Evolutionary conservation across 441 rosid genomes (phyloP).

Genomic region (Croton setiger): DNA sequence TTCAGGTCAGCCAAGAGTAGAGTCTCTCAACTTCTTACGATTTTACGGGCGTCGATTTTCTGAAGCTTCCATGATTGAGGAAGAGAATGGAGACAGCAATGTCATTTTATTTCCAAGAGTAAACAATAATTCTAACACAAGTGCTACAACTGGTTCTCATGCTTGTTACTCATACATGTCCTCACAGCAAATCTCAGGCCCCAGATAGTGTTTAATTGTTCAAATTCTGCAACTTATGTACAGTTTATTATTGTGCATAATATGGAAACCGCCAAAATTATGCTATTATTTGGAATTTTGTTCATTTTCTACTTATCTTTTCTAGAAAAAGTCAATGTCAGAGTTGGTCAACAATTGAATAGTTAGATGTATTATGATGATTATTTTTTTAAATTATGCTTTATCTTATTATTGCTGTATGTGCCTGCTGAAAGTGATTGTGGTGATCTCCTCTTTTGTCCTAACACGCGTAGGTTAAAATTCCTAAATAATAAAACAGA

Average conservation of each 20-base stretch:
- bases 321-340: neutral
- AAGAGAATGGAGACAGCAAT: slow-evolving; percentile 33
- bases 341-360: neutral
- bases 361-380: neutral
- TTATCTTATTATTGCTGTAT: neutral
- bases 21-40: slow-evolving; percentile 71
- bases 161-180: slow-evolving; percentile 48
- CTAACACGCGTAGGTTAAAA: too few relatives aligned
- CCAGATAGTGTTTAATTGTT: slow-evolving; percentile 42
- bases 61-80: slow-evolving; percentile 64
- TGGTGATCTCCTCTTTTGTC: neutral
- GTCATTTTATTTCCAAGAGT: slow-evolving; percentile 29
- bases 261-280: slow-evolving; percentile 7
- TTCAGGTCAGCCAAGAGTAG: slow-evolving; percentile 57
- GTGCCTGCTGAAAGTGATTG: too few relatives aligned
- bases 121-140: slow-evolving; percentile 30
- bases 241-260: slow-evolving; percentile 16
- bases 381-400: neutral
- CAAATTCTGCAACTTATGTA: slow-evolving; percentile 12
- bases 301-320: neutral
- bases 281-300: slow-evolving; percentile 4
- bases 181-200: slow-evolving; percentile 84
- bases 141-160: slow-evolving; percentile 30
- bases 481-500: too few relatives aligned
- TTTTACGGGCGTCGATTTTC: slow-evolving; percentile 75